Base-by-base conservation (phyloP, 192 early-diverging fungal species). In the Entrophospora sp. region DNA sequence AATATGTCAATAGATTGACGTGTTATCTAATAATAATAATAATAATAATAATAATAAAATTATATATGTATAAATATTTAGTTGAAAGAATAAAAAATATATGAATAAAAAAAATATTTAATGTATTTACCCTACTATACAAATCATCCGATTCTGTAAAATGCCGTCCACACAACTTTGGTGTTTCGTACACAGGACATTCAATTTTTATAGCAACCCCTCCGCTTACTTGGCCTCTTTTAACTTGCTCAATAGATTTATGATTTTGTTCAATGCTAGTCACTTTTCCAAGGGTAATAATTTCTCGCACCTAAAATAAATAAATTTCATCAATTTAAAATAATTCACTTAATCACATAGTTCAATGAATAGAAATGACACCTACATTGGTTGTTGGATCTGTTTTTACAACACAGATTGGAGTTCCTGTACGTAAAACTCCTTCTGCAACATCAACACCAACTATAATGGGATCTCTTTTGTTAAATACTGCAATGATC, bases 361-460 rank as follows among this genome's bases (percentile, higher is more conserved):
- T 6, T 10, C 25, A 38, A 28, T 45, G 12, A 30, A 28, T 24
- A 62, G 16, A 40, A 14, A 18, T 16, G 2, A 28, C 5, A 61
- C 12, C 4, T 38, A 66, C 64, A 27, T 77, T 84, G n/a, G 87
- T 90, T 67, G 82, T 83, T 4, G 88, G 70, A 40, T 88, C 86
- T 13, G 83, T 72, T 45, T 86, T 84, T 18, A 91, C 79, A 2
- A 95, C 94, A 72, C 92, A 95, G 20, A 99, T 69, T 5, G 97
- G 97, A 0, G 97, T 99, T 34, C 93, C 94, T 3, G 84, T 64
- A 52, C 89, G 87, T 68, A 99, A 80, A 58, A 80, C 77, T 43
- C 97, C 97, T 71, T 96, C 95, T 13, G 89, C 48, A n/a, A 97
- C 90, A 75, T 99, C 97, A 16, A 92, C 87, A 71, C 95, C 97